phyloP scores from a whole-genome alignment of 2,329 filamentous ascomycete genomes.

The Graphiopsis chlorocephala region DNA sequence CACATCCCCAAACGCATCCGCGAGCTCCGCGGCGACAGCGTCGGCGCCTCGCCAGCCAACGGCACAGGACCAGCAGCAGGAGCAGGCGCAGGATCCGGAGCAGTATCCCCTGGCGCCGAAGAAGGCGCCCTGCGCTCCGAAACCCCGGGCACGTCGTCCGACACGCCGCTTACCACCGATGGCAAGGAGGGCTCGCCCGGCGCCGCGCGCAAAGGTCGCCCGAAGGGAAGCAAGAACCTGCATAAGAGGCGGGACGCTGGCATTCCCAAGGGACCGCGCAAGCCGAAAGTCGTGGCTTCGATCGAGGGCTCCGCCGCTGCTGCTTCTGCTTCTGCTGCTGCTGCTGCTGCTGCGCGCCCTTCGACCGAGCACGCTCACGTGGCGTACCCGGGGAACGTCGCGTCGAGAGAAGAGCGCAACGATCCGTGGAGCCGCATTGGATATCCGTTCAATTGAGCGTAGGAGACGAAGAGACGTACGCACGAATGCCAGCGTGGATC shows the following conservation, averaged over 20 bases:
- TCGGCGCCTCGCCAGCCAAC: conserved; percentile 15
- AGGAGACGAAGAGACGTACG: neutral
- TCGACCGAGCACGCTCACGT: neutral
- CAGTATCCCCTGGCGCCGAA: neutral
- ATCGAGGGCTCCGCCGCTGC: neutral
- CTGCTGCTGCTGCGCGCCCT: neutral
- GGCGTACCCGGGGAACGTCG: neutral
- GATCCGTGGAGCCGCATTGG: conserved; percentile 6
- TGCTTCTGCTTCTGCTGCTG: neutral
- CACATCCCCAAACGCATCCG: conserved; percentile 44
- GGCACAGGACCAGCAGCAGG: conserved; percentile 16
- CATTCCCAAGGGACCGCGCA: conserved; percentile 49
- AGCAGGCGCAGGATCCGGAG: neutral
- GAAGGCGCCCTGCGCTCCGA: conserved; percentile 12
- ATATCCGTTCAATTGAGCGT: conserved; percentile 5
- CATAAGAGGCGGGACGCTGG: conserved; percentile 47
- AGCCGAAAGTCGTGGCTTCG: conserved; percentile 22
- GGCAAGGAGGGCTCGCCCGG: conserved; percentile 14
- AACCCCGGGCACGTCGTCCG: conserved; percentile 12
- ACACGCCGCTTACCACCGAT: conserved; percentile 19
- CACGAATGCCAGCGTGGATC: neutral
- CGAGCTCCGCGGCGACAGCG: conserved; percentile 45
- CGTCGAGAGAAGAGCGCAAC: neutral
- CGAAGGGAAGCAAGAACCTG: conserved; percentile 48
- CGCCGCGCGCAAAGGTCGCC: conserved; percentile 34